A percentile compares a stretch with the other conserved stretches of the same genome.
phyloP scores from a whole-genome alignment of 1,284 basidiomycete genomes.

The Sanghuangporus baumii region DNA sequence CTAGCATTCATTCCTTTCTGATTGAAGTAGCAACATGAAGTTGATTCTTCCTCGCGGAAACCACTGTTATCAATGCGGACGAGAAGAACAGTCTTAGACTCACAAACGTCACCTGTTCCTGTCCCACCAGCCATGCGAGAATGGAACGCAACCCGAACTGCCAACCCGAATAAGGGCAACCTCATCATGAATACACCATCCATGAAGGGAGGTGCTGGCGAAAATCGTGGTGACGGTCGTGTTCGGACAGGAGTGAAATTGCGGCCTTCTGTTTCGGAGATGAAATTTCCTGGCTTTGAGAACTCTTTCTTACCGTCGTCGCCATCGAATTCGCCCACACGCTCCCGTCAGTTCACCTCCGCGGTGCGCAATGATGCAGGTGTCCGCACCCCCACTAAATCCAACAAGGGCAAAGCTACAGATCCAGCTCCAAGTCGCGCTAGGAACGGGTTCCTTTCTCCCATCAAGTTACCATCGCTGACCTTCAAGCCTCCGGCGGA shows the following conservation, averaged over 20 bases:
- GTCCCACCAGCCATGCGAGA: constrained; percentile 36
- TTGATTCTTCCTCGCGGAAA: constrained; percentile 54
- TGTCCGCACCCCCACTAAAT: constrained; percentile 20
- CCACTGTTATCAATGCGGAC: constrained; percentile 37
- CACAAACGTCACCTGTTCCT: constrained; percentile 34
- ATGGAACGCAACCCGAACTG: constrained; percentile 27
- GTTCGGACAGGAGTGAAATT: constrained; percentile 17
- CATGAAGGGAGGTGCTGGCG: constrained; percentile 27
- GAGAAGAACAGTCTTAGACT: constrained; percentile 33
- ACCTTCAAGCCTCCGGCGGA: not conserved
- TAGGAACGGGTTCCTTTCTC: not conserved
- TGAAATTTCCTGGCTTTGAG: constrained; percentile 29
- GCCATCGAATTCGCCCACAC: constrained; percentile 16
- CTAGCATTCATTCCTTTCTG: not conserved
- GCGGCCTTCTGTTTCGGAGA: not conserved
- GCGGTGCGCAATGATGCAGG: constrained; percentile 22
- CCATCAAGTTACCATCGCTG: constrained; percentile 2
- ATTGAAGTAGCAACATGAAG: constrained; percentile 58
- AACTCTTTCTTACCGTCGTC: constrained; percentile 29
- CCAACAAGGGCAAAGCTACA: not conserved
- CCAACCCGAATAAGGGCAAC: constrained; percentile 26
- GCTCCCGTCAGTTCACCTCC: constrained; percentile 12
- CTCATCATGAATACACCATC: constrained; percentile 33
- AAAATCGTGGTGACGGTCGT: constrained; percentile 21
- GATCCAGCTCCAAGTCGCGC: not conserved